Evolutionary conservation across 78 protist genomes (phyloP).

Genomic region (Paulinella micropora): DNA sequence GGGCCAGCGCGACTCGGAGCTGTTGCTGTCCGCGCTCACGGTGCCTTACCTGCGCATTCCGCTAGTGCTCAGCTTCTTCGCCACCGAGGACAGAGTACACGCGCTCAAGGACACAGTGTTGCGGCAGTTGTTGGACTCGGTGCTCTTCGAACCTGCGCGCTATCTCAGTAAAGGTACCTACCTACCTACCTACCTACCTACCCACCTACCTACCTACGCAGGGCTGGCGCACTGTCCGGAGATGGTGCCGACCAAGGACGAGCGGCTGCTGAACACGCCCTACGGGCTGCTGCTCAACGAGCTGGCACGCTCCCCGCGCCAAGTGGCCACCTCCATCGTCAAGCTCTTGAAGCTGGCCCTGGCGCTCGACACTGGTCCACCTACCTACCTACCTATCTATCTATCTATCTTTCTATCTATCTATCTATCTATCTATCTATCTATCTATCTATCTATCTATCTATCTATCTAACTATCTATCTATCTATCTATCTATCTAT

Average conservation of each 20-base stretch:
- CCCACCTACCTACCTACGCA: neutral
- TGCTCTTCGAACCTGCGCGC: conserved; percentile 31
- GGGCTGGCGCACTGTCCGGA: neutral
- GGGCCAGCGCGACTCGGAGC: conserved; percentile 44
- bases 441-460: no score
- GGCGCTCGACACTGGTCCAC: conserved; percentile 14
- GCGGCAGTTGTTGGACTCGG: conserved; percentile 13
- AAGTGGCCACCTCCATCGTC: neutral
- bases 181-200: neutral
- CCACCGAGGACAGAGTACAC: conserved; percentile 33
- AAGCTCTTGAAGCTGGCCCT: conserved; percentile 8
- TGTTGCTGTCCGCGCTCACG: conserved; percentile 45
- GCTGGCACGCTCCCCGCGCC: conserved; percentile 7
- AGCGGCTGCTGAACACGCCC: conserved; percentile 20
- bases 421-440: no score
- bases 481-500: no score
- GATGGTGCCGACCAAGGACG: conserved; percentile 27
- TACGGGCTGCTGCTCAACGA: conserved; percentile 39
- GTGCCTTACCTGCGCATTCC: conserved; percentile 33
- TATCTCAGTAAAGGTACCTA: no score
- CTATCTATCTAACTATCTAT: no score
- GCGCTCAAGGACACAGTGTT: neutral
- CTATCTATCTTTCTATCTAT: no score
- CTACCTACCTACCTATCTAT: neutral
- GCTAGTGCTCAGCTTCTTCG: conserved; percentile 30